A percentile compares a stretch with the other conserved stretches of the same genome.
phyloP scores from a whole-genome alignment of 129 eudicot species.

The sunflower (Helianthus annuus) region HanXRQr2.0-SUNRISE NC_035449.2:96818801-96819300 shows the following conservation, averaged over 20 bases:
- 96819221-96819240: too few species aligned
- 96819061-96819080: background rate
- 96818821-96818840: slow-evolving; percentile 69
- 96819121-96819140: slow-evolving; percentile 31
- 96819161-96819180: slow-evolving; percentile 54
- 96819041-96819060: slow-evolving; percentile 48
- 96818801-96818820: slow-evolving; percentile 79
- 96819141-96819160: slow-evolving; percentile 54
- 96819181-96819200: slow-evolving; percentile 49
- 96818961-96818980: slow-evolving; percentile 67
- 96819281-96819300: too few species aligned
- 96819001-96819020: slow-evolving; percentile 51
- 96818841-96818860: slow-evolving; percentile 67
- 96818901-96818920: slow-evolving; percentile 61
- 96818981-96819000: slow-evolving; percentile 78
- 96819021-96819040: slow-evolving; percentile 51
- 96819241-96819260: too few species aligned
- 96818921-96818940: slow-evolving; percentile 91
- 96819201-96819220: too few species aligned
- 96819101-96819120: background rate
- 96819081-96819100: background rate
- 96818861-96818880: slow-evolving; percentile 76
- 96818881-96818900: slow-evolving; percentile 74
- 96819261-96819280: too few species aligned
- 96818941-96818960: slow-evolving; percentile 70